Evolutionary conservation across 2,329 filamentous ascomycete species (phyloP).

Genomic region (Curvularia lunata): DNA sequence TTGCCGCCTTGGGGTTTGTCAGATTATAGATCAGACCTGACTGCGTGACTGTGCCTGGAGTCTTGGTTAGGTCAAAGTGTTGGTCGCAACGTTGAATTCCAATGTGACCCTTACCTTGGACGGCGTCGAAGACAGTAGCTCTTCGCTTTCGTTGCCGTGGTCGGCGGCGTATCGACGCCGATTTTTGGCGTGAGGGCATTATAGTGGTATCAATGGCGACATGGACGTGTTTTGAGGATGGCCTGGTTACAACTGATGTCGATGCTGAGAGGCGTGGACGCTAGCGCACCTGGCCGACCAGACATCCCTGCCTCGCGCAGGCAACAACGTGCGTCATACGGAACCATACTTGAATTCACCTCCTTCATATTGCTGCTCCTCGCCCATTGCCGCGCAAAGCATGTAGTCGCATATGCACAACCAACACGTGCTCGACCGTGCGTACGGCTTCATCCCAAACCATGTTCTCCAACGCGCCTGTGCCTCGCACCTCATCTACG

Average conservation of each 20-base stretch:
- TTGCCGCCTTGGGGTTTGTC: constrained; percentile 43
- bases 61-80: not conserved
- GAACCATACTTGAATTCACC: not conserved
- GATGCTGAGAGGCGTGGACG: not conserved
- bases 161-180: not conserved
- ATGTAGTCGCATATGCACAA: constrained; percentile 49
- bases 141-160: constrained; percentile 38
- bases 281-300: not conserved
- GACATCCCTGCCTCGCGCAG: not conserved
- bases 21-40: constrained; percentile 54
- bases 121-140: constrained; percentile 73
- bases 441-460: constrained; percentile 67
- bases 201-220: too few species aligned
- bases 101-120: constrained; percentile 62
- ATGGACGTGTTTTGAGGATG: not conserved
- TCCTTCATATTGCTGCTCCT: not conserved
- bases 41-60: constrained; percentile 22
- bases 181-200: not conserved
- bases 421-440: constrained; percentile 74
- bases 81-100: not conserved
- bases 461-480: constrained; percentile 70
- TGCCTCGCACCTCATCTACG: constrained; percentile 69
- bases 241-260: not conserved
- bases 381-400: constrained; percentile 27
- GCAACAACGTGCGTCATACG: constrained; percentile 26